Evolutionary conservation across 208 protist species (phyloP), one percentile per base, ranked within the genome.

Genomic region (Leishmania guyanensis): DNA sequence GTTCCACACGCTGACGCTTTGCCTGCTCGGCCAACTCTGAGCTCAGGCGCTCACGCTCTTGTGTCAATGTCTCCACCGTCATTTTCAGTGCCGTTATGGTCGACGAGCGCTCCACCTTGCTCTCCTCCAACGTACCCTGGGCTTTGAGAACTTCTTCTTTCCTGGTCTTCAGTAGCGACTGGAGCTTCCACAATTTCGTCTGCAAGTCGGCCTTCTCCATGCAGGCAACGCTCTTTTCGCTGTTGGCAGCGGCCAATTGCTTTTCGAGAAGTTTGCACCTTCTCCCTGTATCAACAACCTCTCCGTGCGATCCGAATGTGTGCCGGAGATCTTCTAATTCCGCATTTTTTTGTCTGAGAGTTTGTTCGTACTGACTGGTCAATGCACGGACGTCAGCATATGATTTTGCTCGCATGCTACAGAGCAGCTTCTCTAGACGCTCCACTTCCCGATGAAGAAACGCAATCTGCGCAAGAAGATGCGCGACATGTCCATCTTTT

Each of bases 391-490:
- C 69, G 16, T 93, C 89, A 26, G 78, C 77, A 14, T 68, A 78
- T 6, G 82, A 65, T 51, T 89, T 86, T 46, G 72, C 60, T 16
- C 93, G 89, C 64, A 89, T 65, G 0, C 29, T 75, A 39, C 51
- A 68, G 0, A 91, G 78, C 43, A 91, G 87, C 33, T 87, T 36
- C 74, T 97, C 93, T 36, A 97, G 85, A 10, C 93, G 81, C 46
- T 97, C 92, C 43, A 97, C 90, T 77, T 97, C 93, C 75, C 88
- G 89, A 74, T 97, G 93, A 17, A 97, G 80, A 90, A 96, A 95
- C 10, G 66, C 84, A 60, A 97, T 95, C 69, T 97, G 94, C 3
- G 85, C 86, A 14, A 94, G 76, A 2, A 95, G 78, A 81, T 95
- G 91, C 3, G 89, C 86, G 6, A 85, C 87, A 53, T 91, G 84